Percentiles rank a stretch among this genome's conserved stretches.
phyloP scores from a whole-genome alignment of 192 early-diverging fungal genomes.

The Backusella macrospora region DNA sequence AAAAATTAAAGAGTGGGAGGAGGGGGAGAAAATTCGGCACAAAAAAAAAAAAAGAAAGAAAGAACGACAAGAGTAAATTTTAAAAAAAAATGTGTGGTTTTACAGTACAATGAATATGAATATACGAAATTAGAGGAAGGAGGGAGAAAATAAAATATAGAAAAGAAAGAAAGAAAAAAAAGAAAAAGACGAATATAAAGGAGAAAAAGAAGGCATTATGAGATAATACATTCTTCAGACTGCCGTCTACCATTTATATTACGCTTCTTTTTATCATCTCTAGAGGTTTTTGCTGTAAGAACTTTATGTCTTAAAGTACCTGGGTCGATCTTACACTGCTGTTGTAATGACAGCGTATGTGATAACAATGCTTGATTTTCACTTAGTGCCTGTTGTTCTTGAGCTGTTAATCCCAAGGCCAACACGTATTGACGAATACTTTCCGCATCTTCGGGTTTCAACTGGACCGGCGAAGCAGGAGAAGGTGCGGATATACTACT shows the following conservation, averaged over 20 bases:
- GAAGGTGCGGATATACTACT: slow-evolving; percentile 10
- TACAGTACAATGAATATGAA: slow-evolving; percentile 11
- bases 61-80: no score
- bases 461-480: background rate
- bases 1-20: no score
- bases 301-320: slow-evolving; percentile 16
- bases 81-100: no score
- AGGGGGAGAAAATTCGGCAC: no score
- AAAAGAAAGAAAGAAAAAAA: slow-evolving; percentile 1
- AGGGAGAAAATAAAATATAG: background rate
- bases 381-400: slow-evolving; percentile 30
- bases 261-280: slow-evolving; percentile 15
- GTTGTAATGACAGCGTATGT: slow-evolving; percentile 25
- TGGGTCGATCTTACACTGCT: slow-evolving; percentile 16
- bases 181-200: slow-evolving; percentile 7
- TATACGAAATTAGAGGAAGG: slow-evolving; percentile 1
- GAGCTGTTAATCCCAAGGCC: slow-evolving; percentile 29
- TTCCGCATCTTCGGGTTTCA: slow-evolving; percentile 27
- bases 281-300: background rate
- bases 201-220: slow-evolving; percentile 7
- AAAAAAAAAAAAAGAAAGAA: no score
- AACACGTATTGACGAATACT: slow-evolving; percentile 30
- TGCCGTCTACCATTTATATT: slow-evolving; percentile 7
- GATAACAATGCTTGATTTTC: slow-evolving; percentile 31
- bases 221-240: slow-evolving; percentile 22